Evolutionary conservation across 768 basidiomycete genomes (phyloP), one percentile per base, ranked within the genome.

Genomic region (Termitomyces sp.): DNA sequence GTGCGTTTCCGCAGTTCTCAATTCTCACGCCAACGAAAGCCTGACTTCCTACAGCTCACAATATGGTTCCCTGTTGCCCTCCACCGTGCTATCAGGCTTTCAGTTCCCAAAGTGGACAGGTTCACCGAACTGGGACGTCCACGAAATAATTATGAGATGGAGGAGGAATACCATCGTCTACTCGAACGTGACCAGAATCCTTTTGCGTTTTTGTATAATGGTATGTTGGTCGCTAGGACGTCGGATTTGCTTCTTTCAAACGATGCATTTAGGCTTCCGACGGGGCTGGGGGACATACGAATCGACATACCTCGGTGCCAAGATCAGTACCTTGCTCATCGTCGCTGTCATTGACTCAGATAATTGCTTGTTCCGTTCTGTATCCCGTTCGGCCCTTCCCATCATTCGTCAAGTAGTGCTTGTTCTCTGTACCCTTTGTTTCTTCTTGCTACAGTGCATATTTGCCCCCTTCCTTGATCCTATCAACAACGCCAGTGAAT

Each of bases 401-500:
- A 69, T 89, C 40, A 72, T 81, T 47, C 83, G 89, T 1, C 88
- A 92, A 66, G 74, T 80, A 22, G 66, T 87, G 18, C 77, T 93
- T 14, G 70, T 90, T 18, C 62, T 77, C 7, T 78, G 83, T 34
- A 84, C 84, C 55, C 62, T 82, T 14, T 71, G 75, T 13, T 90
- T 88, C 67, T 88, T 90, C 66, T 58, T 79, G 27, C 65, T 82
- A 4, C 88, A 91, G 64, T 86, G 85, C 62, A 65, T 81, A 30
- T 72, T 82, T 53, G 76, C 78, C 1, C 87, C 89, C 6, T 90
- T 90, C 67, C 64, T 85, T 57, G 82, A 89, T 64, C 87, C 87
- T 20, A 79, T 86, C 57, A 83, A 82, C 68, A 91, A 91, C 69
- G 86, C 87, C 1, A 86, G 83, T 68, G 88, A 91, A 77, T 88